Evolutionary conservation across 1,284 basidiomycete genomes (phyloP), one percentile per base, ranked within the genome.

Genomic region (Puccinia triticina): DNA sequence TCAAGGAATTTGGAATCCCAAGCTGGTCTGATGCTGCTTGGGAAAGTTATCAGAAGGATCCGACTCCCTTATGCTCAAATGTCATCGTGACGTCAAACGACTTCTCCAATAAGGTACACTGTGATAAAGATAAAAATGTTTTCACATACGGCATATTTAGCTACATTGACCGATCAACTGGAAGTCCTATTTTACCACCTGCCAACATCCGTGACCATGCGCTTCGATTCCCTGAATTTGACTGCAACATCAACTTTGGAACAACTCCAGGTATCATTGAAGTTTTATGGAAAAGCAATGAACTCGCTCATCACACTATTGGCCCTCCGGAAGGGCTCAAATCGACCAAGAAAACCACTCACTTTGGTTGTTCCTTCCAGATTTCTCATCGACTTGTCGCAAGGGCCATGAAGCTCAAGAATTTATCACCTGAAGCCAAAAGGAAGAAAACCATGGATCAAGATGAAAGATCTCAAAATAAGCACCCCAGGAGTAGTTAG

Each of bases 221-320:
- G 2, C 21, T 71, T 18, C 5, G 67, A 5, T 71, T 71, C 34
- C 67, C 67, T n/a, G 40, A 71, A 2, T 48, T n/a, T 48, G 40
- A 71, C 26, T 71, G 67, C 23, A 48, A 71, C n/a, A 71, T 71
- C 1, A 48, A 71, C 67, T 71, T 71, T 71, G 67, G 67, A 2
- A 37, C 32, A 1, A 46, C 34, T 2, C 67, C 67, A 18, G 67
- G 67, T 12, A 71, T 71, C 16, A 48, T 71, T 48, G 67, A 46
- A 37, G 67, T 71, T 23, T 18, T 71, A 1, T 71, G 67, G 67
- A 48, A 43, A 18, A 48, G n/a, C 5, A 64, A 64, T 21, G n/a
- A 64, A 18, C 3, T 64, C 7, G 3, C 5, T 32, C 61, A 64
- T 64, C 61, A 64, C 34, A 64, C 61, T 5, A 32, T 32, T 7